phyloP scores from a whole-genome alignment of 768 basidiomycete species.

The Termitomyces heimii region DNA sequence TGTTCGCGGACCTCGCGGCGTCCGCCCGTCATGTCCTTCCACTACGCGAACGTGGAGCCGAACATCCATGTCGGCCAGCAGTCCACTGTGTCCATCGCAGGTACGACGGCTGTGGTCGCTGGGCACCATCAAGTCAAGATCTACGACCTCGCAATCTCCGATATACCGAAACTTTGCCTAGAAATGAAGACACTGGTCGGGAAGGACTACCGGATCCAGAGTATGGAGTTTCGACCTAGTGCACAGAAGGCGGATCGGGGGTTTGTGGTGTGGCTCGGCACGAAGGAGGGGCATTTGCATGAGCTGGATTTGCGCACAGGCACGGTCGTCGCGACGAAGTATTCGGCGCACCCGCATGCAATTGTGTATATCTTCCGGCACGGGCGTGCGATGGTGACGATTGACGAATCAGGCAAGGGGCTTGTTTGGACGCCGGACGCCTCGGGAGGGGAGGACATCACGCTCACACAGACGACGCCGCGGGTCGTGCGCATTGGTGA shows the following conservation, averaged over 20 bases:
- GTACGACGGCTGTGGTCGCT: conserved; percentile 52
- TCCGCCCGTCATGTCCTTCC: conserved; percentile 35
- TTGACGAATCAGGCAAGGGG: conserved; percentile 67
- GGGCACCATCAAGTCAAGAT: conserved; percentile 54
- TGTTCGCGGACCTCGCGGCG: conserved; percentile 60
- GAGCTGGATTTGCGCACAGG: conserved; percentile 75
- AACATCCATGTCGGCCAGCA: conserved; percentile 58
- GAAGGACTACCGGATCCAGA: conserved; percentile 68
- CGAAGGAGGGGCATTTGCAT: conserved; percentile 82
- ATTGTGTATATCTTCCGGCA: conserved; percentile 60
- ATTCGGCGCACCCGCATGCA: conserved; percentile 56
- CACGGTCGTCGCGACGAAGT: conserved; percentile 48
- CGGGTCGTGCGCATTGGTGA: conserved; percentile 68
- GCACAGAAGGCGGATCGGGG: conserved; percentile 43
- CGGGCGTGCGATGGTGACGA: not conserved
- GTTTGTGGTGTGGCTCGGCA: conserved; percentile 76
- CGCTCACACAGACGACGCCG: conserved; percentile 42
- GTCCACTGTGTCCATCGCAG: conserved; percentile 49
- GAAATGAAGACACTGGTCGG: conserved; percentile 58
- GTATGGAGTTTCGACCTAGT: conserved; percentile 71
- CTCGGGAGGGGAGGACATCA: conserved; percentile 33
- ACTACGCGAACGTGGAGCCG: conserved; percentile 34
- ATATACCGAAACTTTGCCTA: conserved; percentile 39
- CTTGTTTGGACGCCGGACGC: conserved; percentile 61
- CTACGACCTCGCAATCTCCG: conserved; percentile 49